Conservation (phyloP, 148 eudicot species). For the Spergularia marina region DNA sequence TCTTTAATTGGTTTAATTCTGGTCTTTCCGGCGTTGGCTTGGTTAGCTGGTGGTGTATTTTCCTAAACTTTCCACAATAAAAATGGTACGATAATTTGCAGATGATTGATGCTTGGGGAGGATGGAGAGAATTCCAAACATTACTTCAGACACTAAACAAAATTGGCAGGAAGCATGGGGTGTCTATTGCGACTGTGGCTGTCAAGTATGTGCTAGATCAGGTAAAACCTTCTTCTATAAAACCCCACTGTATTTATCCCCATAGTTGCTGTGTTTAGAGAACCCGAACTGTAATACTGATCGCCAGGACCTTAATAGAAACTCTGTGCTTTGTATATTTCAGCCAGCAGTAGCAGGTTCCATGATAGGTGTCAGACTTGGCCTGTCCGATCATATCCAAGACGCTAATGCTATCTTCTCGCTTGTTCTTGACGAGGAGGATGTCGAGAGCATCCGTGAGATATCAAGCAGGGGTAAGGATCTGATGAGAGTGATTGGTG, state of each 20-base stretch:
- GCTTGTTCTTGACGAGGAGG: conserved; percentile 76
- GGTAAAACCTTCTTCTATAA: conserved; percentile 37
- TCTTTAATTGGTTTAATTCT: no score
- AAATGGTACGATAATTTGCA: conserved; percentile 20
- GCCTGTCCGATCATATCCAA: conserved; percentile 75
- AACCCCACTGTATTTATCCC: not conserved
- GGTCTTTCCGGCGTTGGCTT: no score
- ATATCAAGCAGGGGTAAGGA: conserved; percentile 70
- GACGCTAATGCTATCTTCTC: conserved; percentile 75
- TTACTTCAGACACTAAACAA: conserved; percentile 68
- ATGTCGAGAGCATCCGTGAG: conserved; percentile 56
- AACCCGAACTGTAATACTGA: no score
- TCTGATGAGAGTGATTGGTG: conserved; percentile 76
- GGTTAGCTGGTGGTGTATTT: no score
- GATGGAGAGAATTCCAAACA: conserved; percentile 86
- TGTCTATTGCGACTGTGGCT: conserved; percentile 87
- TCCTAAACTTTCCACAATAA: no score
- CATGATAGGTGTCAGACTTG: conserved; percentile 92
- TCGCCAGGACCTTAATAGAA: not conserved
- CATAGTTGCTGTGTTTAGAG: not conserved
- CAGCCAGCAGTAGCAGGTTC: conserved; percentile 97
- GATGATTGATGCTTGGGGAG: conserved; percentile 99
- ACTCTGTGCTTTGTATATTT: conserved; percentile 14
- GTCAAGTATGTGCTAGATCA: conserved; percentile 80
- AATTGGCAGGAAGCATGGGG: conserved; percentile 75